Base-by-base conservation (phyloP, 2,329 filamentous ascomycete genomes). In the Alternaria angustiovoidea region DNA sequence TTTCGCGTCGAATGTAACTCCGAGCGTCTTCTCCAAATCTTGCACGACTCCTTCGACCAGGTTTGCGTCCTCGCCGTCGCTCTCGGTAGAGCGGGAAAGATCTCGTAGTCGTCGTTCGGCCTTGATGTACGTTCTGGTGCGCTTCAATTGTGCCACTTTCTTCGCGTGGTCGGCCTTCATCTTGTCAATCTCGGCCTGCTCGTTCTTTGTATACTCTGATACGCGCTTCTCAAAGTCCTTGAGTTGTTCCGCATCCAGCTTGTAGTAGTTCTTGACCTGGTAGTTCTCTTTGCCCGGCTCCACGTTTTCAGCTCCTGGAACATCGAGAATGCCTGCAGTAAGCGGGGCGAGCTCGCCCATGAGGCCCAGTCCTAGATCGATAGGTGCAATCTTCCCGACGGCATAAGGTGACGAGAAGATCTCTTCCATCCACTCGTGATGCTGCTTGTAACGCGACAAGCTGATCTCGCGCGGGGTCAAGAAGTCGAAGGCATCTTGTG, bases 381-480 rank as follows among this genome's bases (percentile, higher is more conserved):
- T 88, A 0, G 94, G 93, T 8, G 90, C 88, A 59, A 99, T 96
- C 75, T 96, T 92, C 51, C 86, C 87, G 63, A 94, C 91, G 24
- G 91, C 86, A 75, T 97, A 97, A 0, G 94, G 93, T 1, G 94
- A 98, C 1, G 91, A 92, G 54, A 98, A 87, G 28, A 99, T 89
- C 79, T 99, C 94, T 74, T 98, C 95, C 92, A 99, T 97, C 95
- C 94, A 98, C 77, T 97, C 93, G 72, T 99, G 94, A 71, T 99
- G 96, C 75, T 97, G 93, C 75, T 90, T 90, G 78, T 97, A 99
- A 56, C 95, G 88, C 65, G 89, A 88, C 61, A 92, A 84, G 69
- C 93, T 96, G 62, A 99, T 91, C 65, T 99, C 95, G 43, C 94
- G 87, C 3, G 94, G 94, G 0, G 93, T 94, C 63, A 97, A 83